Evolutionary conservation across 2,329 filamentous ascomycete species (phyloP), one percentile per base, ranked within the genome.

Genomic region (Teratosphaeria pseudoeucalypti): DNA sequence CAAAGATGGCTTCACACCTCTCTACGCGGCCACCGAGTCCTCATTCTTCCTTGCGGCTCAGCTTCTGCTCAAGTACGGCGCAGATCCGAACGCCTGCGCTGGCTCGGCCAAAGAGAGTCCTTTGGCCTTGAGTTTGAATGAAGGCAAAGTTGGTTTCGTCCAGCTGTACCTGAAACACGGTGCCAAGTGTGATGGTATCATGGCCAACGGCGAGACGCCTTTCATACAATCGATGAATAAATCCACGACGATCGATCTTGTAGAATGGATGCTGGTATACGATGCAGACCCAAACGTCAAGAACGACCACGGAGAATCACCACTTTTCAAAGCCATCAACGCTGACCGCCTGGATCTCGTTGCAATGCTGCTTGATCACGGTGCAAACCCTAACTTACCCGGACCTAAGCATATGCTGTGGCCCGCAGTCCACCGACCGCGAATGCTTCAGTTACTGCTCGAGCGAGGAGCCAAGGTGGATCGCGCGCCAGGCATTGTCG

Each of bases 341-440:
- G 75, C 75, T 19, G 79, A 78, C 11, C 78, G 85, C 6, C 72
- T 79, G 55, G 84, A 87, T 60, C 75, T 86, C 1, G 80, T 86
- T 61, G 76, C 72, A 1, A 68, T 75, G 3, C 70, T 84, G 16
- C 72, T 85, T 2, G 78, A 87, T 57, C 79, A 85, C 58, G 80
- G 81, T 2, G 86, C 86, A 1, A 81, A 88, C 65, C 81, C 85
- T 9, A 89, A 89, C 68, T 75, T 88, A 6, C 86, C 86, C 71
- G 69, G 68, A 10, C 69, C 69, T 1, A 71, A 71, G 55, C 67
- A 68, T 83, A 88, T 73, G 81, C 85, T 72, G 77, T 89, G 85
- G 85, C 83, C 84, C 1, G 78, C 85, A 0, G 81, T 80, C 0
- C 82, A 84, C 71, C 78, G 85, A 57, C 76, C 84, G 0, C 72